These are phyloP conservation scores for Emergomyces africanus DNA, from an alignment of 2,329 filamentous ascomycete genomes.

Conservation along the genomic window DNA sequence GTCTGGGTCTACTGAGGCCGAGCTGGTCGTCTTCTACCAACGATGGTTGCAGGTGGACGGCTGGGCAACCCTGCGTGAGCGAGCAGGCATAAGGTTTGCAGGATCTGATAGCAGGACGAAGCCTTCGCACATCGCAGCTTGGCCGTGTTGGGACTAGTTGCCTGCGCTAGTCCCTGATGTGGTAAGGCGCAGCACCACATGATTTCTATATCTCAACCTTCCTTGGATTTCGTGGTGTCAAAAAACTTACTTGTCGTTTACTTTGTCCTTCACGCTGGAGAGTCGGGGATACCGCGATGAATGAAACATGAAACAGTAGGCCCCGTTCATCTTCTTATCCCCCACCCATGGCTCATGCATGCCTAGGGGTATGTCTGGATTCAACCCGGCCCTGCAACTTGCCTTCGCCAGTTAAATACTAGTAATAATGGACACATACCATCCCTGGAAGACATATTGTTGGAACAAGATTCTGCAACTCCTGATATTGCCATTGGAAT, in stretches of 20 bases:
- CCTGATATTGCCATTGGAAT: background rate
- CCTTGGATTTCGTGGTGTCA: background rate
- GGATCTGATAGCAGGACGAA: conserved; percentile 3
- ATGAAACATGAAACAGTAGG: background rate
- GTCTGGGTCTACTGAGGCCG: background rate
- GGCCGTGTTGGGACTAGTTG: background rate
- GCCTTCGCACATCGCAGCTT: background rate
- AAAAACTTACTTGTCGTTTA: background rate
- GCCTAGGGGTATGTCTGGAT: background rate
- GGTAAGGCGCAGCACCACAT: background rate
- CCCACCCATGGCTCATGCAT: background rate
- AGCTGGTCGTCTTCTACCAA: background rate
- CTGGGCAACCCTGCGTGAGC: background rate
- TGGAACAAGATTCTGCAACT: background rate
- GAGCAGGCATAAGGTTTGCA: conserved; percentile 1
- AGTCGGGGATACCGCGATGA: background rate
- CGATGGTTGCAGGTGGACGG: background rate
- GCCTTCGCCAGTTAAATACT: background rate
- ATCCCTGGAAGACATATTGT: too few relatives aligned
- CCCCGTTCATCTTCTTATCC: background rate
- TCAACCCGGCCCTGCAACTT: background rate
- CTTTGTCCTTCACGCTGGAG: background rate
- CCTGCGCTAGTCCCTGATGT: background rate
- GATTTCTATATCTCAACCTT: conserved; percentile 5
- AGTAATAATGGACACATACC: too few relatives aligned